Base-by-base conservation (phyloP, 164 flowering plant genomes). In the Stephania yunnanensis region DNA sequence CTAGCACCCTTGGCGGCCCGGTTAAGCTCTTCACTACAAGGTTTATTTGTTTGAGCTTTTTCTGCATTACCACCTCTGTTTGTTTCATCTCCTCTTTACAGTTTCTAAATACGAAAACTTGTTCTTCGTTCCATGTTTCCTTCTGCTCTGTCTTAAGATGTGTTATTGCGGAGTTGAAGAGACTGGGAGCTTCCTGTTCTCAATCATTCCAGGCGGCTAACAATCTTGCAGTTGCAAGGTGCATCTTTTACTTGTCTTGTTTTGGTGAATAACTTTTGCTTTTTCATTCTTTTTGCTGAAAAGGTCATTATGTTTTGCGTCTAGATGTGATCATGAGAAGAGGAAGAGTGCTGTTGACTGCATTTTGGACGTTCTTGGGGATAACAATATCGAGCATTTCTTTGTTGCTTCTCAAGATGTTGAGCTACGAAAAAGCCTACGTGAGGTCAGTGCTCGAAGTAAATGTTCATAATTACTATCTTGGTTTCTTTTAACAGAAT, bases 331-430 rank as follows among this genome's bases (percentile, higher is more conserved):
- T 65, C 98, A 92, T 84, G 94, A 86, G 74, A 80, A 74, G 78
- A 80, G 82, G 78, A 83, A 75, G 77, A 83, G 85, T 76, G 99
- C 93, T 75, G 87, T 82, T 2, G 81, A 58, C 72, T 94, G 99
- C 84, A 81, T 94, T 19, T 45, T 71, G 70, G 92, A 90, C 13
- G 77, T 91, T 63, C 84, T 96, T 79, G 95, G 95, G 70, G 87
- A 84, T 71, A 87, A 85, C 6, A 96, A 94, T 78, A 61, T 87
- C 1, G 97, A 91, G 73, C 98, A 94, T 76, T 96, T 96, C 80
- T 92, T 94, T 84, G 84, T 94, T 73, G 97, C 90, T 53, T 86
- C 93, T 69, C 97, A 94, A 79, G 97, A 96, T 69, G 76, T 73
- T 22, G 89, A 91, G 65, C 80, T 96, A 74, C 87, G 95, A 31